Evolutionary conservation across 2,329 filamentous ascomycete species (phyloP).

Genomic region (Lachnellula subtilissima): DNA sequence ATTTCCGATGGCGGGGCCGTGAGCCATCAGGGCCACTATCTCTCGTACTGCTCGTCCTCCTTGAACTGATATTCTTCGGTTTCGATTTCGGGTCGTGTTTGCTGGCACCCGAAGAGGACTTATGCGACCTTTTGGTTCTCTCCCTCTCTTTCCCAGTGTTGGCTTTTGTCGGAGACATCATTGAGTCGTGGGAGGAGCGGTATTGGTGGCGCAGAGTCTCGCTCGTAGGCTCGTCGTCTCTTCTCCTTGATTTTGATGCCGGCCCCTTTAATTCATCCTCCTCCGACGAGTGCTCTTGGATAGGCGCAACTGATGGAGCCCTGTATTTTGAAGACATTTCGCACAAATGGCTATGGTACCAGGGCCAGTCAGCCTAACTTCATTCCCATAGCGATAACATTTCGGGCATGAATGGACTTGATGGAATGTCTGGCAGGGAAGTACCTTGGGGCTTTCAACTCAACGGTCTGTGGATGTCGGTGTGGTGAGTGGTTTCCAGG

Average conservation of each 20-base stretch:
- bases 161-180: slow-evolving; percentile 19
- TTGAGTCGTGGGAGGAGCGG: slow-evolving; percentile 10
- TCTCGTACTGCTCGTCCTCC: slow-evolving; percentile 13
- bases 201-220: slow-evolving; percentile 12
- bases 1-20: slow-evolving; percentile 15
- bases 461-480: slow-evolving; percentile 11
- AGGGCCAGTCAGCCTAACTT: no score
- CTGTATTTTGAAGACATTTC: slow-evolving; percentile 27
- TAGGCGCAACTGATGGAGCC: slow-evolving; percentile 24
- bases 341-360: slow-evolving; percentile 3
- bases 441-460: slow-evolving; percentile 17
- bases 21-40: slow-evolving; percentile 15
- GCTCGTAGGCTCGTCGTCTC: slow-evolving; percentile 9
- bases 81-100: slow-evolving; percentile 19
- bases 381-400: no score
- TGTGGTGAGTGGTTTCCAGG: slow-evolving; percentile 14
- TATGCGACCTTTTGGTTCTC: slow-evolving; percentile 17
- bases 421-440: slow-evolving; percentile 6
- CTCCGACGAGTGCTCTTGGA: slow-evolving; percentile 25
- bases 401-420: background rate
- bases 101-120: slow-evolving; percentile 12
- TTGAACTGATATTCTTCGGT: slow-evolving; percentile 16
- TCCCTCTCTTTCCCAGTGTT: slow-evolving; percentile 23
- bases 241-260: slow-evolving; percentile 8
- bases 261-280: slow-evolving; percentile 25